Percentiles rank a stretch among this genome's conserved stretches.
These are phyloP conservation scores for Fremontodendron californicum DNA, from an alignment of 345 rosid species.

Conservation along the genomic window DNA sequence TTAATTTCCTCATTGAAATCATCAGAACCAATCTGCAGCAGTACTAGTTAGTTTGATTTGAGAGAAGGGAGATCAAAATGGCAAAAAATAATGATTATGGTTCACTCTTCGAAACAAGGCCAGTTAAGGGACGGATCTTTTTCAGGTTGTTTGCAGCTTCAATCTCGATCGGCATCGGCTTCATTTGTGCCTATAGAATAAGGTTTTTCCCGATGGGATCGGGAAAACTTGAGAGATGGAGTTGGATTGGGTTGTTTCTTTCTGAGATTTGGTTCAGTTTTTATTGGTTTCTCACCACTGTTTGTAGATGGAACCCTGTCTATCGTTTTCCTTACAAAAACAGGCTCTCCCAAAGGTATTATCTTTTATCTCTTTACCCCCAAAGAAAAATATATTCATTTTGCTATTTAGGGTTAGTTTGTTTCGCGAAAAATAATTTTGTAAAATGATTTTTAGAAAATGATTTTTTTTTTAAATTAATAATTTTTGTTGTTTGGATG, in stretches of 20 bases:
- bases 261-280: constrained; percentile 41
- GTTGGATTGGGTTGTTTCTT: constrained; percentile 39
- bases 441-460: no score
- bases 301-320: constrained; percentile 39
- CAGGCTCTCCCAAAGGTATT: constrained; percentile 42
- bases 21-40: no score
- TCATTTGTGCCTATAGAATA: background rate
- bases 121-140: background rate
- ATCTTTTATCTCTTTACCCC: no score
- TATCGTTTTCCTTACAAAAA: constrained; percentile 34
- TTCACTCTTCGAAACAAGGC: constrained; percentile 1
- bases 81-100: background rate
- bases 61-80: background rate
- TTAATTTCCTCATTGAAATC: no score
- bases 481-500: no score
- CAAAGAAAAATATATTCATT: no score
- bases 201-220: background rate
- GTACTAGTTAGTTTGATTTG: no score
- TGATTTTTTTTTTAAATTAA: no score
- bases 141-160: background rate
- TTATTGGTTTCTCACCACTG: constrained; percentile 28
- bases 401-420: no score
- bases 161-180: background rate
- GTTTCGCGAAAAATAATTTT: background rate
- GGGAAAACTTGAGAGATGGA: constrained; percentile 28